Evolutionary conservation across 306 rosid species (phyloP), one percentile per base, ranked within the genome.

Genomic region (Begonia peltatifolia): DNA sequence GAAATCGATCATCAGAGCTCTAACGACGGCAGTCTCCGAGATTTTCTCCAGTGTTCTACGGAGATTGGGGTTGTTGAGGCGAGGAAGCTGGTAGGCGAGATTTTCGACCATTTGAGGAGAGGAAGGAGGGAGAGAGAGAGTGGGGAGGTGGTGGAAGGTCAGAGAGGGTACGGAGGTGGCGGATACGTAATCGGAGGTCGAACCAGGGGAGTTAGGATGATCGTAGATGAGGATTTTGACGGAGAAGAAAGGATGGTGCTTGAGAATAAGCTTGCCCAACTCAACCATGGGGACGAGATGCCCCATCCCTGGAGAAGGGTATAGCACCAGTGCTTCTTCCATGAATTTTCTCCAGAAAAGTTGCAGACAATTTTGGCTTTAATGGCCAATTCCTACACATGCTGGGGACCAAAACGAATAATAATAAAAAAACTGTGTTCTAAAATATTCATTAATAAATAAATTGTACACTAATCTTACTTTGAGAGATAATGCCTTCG

Each of bases 241-340:
- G 6, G 57, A 48, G 2, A 67, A 60, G 30, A 43, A 48, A 14
- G 61, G 52, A 5, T 54, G 56, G 71, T 47, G 66, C 25, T 14
- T 42, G 49, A 56, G 50, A 23, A 67, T 47, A n/a, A 66, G 66
- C 57, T 59, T 66, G 46, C 56, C 71, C 12, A 66, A 13, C 17
- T 60, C 62, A 12, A 67, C 57, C 61, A 67, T 48, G 52, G 71
- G 49, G 11, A 60, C 25, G 50, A 67, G 38, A 42, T 54, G 71
- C 36, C 57, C 56, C 14, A 61, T 38, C 5, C 46, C 17, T 0
- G 65, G 61, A 1, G 52, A 53, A 36, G 65, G 56, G 11, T 59
- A 66, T 6, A 66, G 13, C 6, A 60, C 56, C 16, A 67, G 14
- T 23, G 56, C 60, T 36, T 60, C 50, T 16, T 48, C 46, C 71